Evolutionary conservation across 768 basidiomycete species (phyloP).

Genomic region (Panaeolus cyanescens): DNA sequence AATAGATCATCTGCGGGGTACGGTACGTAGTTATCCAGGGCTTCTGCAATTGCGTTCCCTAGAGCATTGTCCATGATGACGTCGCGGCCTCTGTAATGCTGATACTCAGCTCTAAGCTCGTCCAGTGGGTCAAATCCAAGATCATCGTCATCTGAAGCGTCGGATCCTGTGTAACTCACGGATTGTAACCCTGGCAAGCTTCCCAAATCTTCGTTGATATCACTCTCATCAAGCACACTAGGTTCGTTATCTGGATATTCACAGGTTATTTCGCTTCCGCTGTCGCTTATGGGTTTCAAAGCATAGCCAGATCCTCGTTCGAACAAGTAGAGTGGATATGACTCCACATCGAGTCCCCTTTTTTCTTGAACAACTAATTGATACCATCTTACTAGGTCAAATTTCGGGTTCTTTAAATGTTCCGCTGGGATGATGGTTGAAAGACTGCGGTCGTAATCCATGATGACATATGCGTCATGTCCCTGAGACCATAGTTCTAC

Average conservation of each 20-base stretch:
- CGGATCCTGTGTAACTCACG: neutral
- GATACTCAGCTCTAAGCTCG: neutral
- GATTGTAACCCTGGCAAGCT: neutral
- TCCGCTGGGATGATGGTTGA: neutral
- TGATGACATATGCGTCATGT: neutral
- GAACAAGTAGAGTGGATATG: neutral
- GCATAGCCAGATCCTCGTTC: neutral
- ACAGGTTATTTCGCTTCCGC: too few relatives aligned
- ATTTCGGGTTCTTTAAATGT: neutral
- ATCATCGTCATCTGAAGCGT: too few relatives aligned
- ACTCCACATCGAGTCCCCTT: neutral
- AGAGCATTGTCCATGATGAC: neutral
- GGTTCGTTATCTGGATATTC: neutral
- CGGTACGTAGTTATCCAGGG: neutral
- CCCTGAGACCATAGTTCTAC: neutral
- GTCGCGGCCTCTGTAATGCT: neutral
- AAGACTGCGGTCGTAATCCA: neutral
- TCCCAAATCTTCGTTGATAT: too few relatives aligned
- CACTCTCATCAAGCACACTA: too few relatives aligned
- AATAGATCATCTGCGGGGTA: neutral
- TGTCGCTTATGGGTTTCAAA: too few relatives aligned
- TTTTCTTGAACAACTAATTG: neutral
- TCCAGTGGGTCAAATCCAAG: neutral
- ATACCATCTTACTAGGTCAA: conserved; percentile 6
- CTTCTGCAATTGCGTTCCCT: neutral